These are phyloP conservation scores for Kappamyces sp. DNA, from an alignment of 192 early-diverging fungal species.

Conservation along the genomic window DNA sequence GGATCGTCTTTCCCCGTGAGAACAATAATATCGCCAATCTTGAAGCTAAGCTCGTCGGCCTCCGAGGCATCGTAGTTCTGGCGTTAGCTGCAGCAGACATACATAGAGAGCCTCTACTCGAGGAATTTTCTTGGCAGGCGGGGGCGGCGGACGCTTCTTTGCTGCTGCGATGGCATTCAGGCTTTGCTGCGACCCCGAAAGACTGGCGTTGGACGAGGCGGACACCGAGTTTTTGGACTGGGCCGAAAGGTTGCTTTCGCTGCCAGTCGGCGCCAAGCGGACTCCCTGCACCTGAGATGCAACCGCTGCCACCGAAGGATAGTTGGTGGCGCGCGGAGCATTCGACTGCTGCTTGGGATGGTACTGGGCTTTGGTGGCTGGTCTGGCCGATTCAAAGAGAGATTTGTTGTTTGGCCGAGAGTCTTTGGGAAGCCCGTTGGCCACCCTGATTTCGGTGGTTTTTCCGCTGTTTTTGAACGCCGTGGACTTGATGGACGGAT, in stretches of 20 bases:
- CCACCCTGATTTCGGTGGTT: constrained; percentile 40
- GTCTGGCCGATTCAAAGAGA: constrained; percentile 17
- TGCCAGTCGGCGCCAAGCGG: not conserved
- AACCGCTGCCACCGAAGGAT: constrained; percentile 6
- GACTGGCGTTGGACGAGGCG: not conserved
- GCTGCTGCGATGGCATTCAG: constrained; percentile 23
- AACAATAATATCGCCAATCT: constrained; percentile 53
- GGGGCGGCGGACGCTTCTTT: constrained; percentile 43
- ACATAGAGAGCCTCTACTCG: constrained; percentile 41
- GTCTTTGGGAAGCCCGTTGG: constrained; percentile 39
- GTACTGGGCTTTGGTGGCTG: constrained; percentile 7
- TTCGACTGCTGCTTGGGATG: not conserved
- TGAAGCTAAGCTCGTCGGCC: constrained; percentile 59
- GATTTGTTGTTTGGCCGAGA: constrained; percentile 33
- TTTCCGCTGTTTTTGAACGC: constrained; percentile 35
- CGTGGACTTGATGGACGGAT: constrained; percentile 25
- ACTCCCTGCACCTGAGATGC: no score
- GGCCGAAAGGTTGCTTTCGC: not conserved
- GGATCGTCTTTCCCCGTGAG: constrained; percentile 46
- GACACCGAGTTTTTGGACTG: not conserved
- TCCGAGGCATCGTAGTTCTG: constrained; percentile 49
- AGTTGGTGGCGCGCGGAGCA: not conserved
- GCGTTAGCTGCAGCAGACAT: not conserved
- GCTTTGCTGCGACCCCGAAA: constrained; percentile 23
- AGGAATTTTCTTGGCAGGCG: constrained; percentile 48